Evolutionary conservation across 108 stramenopile genomes (phyloP).

Genomic region (Discostella pseudostelligera): DNA sequence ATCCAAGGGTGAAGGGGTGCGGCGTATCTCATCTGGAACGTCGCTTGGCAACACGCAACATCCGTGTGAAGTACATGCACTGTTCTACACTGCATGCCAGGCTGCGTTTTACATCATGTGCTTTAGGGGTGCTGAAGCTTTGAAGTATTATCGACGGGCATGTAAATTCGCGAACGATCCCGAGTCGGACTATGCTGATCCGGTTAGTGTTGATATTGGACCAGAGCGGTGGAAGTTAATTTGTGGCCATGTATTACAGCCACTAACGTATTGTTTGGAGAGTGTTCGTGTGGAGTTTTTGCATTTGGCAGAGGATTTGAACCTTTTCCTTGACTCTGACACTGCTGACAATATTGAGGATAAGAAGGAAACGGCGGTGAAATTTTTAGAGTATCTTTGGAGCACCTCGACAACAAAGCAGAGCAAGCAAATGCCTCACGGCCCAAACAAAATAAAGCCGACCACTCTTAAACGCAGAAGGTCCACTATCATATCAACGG

Average conservation of each 20-base stretch:
- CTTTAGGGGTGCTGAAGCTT: slow-evolving; percentile 85
- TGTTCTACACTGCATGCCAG: slow-evolving; percentile 95
- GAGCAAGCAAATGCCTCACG: slow-evolving; percentile 13
- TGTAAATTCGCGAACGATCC: slow-evolving; percentile 34
- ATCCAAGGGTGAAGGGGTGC: neutral
- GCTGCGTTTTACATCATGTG: slow-evolving; percentile 97
- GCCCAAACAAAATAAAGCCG: slow-evolving; percentile 15
- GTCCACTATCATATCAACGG: slow-evolving; percentile 60
- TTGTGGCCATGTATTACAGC: slow-evolving; percentile 71
- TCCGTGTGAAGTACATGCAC: slow-evolving; percentile 69
- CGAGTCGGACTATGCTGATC: slow-evolving; percentile 40
- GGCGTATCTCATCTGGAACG: slow-evolving; percentile 18
- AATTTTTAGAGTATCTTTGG: slow-evolving; percentile 35
- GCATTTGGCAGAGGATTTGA: slow-evolving; percentile 66
- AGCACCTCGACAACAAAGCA: slow-evolving; percentile 13
- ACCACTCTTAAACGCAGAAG: slow-evolving; percentile 36
- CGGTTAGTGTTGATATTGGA: slow-evolving; percentile 50
- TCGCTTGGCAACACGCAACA: slow-evolving; percentile 50
- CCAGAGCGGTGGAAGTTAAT: slow-evolving; percentile 65
- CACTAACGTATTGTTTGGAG: slow-evolving; percentile 90
- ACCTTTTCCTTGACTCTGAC: slow-evolving; percentile 41
- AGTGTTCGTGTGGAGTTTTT: slow-evolving; percentile 93
- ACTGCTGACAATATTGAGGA: neutral
- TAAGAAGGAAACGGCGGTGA: slow-evolving; percentile 15
- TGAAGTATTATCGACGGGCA: slow-evolving; percentile 57